phyloP scores from a whole-genome alignment of 2,329 filamentous ascomycete species.

The Fusarium cyanostomum region DNA sequence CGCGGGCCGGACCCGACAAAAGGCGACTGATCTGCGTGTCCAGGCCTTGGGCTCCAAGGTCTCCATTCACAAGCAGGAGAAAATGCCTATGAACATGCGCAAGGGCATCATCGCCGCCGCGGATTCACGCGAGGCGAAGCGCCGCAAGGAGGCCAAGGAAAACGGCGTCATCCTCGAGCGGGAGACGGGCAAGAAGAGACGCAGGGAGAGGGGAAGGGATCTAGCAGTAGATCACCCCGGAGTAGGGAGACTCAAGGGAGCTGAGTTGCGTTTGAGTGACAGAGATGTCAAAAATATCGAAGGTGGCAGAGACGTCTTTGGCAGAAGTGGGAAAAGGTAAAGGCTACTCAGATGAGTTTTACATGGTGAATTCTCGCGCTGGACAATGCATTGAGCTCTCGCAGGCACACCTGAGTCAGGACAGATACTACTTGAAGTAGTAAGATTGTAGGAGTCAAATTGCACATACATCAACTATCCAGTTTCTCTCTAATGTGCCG shows the following conservation, averaged over 20 bases:
- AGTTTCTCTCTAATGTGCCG: conserved; percentile 31
- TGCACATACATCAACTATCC: conserved; percentile 14
- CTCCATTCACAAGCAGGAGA: conserved; percentile 79
- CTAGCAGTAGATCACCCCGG: conserved; percentile 77
- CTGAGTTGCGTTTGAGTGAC: conserved; percentile 80
- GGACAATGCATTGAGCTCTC: too few relatives aligned
- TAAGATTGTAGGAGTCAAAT: neutral
- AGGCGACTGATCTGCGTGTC: conserved; percentile 84
- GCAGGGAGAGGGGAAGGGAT: conserved; percentile 57
- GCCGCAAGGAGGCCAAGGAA: conserved; percentile 83
- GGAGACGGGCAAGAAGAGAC: conserved; percentile 51
- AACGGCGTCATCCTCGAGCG: conserved; percentile 89
- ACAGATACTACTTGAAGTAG: neutral
- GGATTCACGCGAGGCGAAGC: conserved; percentile 70
- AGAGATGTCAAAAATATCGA: conserved; percentile 79
- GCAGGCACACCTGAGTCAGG: neutral
- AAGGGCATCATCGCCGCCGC: conserved; percentile 83
- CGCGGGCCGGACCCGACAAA: conserved; percentile 77
- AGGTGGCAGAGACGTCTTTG: conserved; percentile 58
- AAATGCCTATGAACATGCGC: conserved; percentile 88
- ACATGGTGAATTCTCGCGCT: neutral
- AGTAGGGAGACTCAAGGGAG: conserved; percentile 82
- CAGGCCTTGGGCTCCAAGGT: conserved; percentile 81
- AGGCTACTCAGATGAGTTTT: too few relatives aligned
- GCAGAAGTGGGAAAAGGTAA: conserved; percentile 47